Percentiles rank a stretch among this genome's conserved stretches.
Evolutionary conservation across 495 filamentous ascomycete species (phyloP).

Genomic region (Wilcoxina mikolae): DNA sequence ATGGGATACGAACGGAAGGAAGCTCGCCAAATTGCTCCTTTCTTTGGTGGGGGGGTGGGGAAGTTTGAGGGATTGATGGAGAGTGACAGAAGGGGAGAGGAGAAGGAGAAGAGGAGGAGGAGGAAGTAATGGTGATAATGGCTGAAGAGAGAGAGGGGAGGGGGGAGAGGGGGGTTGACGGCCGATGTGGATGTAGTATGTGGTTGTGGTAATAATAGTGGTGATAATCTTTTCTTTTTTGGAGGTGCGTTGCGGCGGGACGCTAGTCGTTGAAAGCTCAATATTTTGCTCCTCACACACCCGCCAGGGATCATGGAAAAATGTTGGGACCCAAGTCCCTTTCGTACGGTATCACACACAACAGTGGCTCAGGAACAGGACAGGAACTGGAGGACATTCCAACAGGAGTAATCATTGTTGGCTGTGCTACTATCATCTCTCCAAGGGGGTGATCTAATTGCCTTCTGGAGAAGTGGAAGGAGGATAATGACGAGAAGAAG

Average conservation of each 20-base stretch:
- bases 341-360: no score
- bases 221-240: background rate
- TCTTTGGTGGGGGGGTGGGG: background rate
- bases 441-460: background rate
- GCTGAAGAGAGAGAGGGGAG: background rate
- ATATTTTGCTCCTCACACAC: background rate
- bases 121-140: background rate
- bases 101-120: conserved; percentile 1
- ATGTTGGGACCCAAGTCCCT: conserved; percentile 6
- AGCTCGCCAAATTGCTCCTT: background rate
- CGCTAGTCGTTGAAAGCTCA: conserved; percentile 5
- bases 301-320: conserved; percentile 1
- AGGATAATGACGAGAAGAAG: background rate
- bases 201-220: background rate
- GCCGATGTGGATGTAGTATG: background rate
- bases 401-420: no score
- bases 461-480: background rate
- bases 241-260: background rate
- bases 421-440: no score
- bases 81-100: background rate
- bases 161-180: background rate
- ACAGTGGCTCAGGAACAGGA: no score
- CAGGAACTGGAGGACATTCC: no score
- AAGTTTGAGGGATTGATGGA: background rate
- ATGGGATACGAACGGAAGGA: background rate